Percentiles rank a stretch among this genome's conserved stretches.
phyloP scores from a whole-genome alignment of 768 basidiomycete species.

The Lepiota brunneoincarnata region DNA sequence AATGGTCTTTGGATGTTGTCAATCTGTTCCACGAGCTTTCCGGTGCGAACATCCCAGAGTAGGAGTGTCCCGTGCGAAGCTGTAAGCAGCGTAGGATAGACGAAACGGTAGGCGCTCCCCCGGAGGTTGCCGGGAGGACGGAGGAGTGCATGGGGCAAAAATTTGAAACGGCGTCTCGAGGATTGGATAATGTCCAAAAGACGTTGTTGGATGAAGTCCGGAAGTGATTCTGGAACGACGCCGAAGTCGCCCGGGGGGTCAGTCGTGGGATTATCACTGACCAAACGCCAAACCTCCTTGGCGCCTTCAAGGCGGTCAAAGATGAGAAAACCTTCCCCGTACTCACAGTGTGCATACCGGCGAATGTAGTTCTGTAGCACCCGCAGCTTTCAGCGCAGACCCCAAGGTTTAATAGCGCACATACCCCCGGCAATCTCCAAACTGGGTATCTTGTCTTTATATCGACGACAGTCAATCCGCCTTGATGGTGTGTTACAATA shows the following conservation, averaged over 20 bases:
- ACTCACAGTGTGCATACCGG: conserved; percentile 68
- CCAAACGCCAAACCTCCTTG: conserved; percentile 73
- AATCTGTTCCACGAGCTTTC: conserved; percentile 46
- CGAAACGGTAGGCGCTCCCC: conserved; percentile 21
- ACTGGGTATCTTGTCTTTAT: conserved; percentile 57
- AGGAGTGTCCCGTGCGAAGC: conserved; percentile 43
- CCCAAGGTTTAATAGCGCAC: conserved; percentile 19
- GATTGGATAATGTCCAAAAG: not conserved
- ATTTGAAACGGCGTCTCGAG: not conserved
- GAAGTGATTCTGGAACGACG: conserved; percentile 10
- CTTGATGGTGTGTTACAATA: conserved; percentile 52
- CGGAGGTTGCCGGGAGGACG: conserved; percentile 3
- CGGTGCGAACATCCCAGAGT: conserved; percentile 61
- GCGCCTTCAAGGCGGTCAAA: conserved; percentile 56
- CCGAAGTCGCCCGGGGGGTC: conserved; percentile 5
- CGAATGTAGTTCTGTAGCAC: conserved; percentile 46
- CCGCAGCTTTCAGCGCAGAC: no score
- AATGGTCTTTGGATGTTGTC: conserved; percentile 29
- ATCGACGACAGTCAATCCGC: conserved; percentile 60
- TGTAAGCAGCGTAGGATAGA: conserved; percentile 62
- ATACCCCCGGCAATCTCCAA: conserved; percentile 57
- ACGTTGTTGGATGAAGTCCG: conserved; percentile 14
- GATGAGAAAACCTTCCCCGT: conserved; percentile 65
- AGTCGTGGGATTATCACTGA: conserved; percentile 23
- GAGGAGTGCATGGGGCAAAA: conserved; percentile 15